Conservation (phyloP, 306 rosid genomes). For the Vigna mungo region DNA sequence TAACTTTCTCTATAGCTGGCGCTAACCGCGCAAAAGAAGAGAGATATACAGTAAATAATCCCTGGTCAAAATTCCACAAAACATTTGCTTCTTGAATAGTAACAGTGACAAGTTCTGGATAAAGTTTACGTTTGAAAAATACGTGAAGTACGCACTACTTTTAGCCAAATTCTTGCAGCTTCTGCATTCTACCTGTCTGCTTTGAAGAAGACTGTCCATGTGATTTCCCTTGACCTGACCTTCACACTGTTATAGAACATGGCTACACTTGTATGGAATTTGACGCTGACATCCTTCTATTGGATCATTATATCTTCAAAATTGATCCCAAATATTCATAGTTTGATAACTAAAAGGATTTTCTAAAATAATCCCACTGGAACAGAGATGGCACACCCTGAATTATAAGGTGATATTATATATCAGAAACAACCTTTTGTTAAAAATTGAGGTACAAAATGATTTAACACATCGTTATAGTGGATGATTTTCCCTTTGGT, state of each 20-base stretch:
- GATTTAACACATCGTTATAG: constrained; percentile 14
- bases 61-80: constrained; percentile 21
- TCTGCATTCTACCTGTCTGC: constrained; percentile 38
- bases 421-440: not conserved
- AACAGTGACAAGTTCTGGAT: not conserved
- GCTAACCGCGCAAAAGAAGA: not conserved
- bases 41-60: not conserved
- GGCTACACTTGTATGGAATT: constrained; percentile 9
- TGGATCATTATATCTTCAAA: constrained; percentile 1
- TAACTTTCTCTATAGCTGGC: constrained; percentile 7
- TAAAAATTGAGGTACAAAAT: not conserved
- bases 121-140: constrained; percentile 6
- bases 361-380: not conserved
- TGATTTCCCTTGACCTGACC: constrained; percentile 32
- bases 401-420: not conserved
- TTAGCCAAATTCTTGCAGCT: constrained; percentile 14
- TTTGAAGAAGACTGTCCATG: constrained; percentile 35
- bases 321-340: not conserved
- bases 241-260: constrained; percentile 42
- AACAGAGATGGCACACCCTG: not conserved
- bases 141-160: not conserved
- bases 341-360: not conserved
- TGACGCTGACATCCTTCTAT: constrained; percentile 8
- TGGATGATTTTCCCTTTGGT: constrained; percentile 1
- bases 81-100: not conserved